phyloP scores from a whole-genome alignment of 768 basidiomycete species.

The Rhodotorula toruloides region DNA sequence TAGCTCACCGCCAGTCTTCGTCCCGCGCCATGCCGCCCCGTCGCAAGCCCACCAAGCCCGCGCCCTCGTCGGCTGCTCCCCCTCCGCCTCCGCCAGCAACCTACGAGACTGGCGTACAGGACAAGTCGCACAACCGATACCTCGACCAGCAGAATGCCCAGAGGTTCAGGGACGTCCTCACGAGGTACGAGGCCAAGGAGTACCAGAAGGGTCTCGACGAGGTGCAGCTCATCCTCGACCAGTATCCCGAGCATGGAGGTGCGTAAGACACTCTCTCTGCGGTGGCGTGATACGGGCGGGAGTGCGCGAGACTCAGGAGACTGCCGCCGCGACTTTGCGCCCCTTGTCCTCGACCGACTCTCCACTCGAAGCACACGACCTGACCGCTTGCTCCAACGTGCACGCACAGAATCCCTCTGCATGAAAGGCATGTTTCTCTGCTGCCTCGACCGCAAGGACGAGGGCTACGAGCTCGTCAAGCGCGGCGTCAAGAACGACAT shows the following conservation, averaged over 20 bases:
- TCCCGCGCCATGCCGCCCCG: constrained; percentile 15
- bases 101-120: neutral
- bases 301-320: neutral
- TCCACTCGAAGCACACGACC: neutral
- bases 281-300: neutral
- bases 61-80: constrained; percentile 39
- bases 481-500: constrained; percentile 74
- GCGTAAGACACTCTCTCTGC: constrained; percentile 40
- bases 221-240: constrained; percentile 89
- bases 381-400: neutral
- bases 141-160: constrained; percentile 24
- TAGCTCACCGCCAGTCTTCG: too few species aligned
- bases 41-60: constrained; percentile 61
- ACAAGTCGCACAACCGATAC: constrained; percentile 15
- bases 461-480: constrained; percentile 76
- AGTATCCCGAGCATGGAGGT: constrained; percentile 95
- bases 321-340: neutral
- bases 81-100: neutral
- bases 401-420: constrained; percentile 74
- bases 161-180: constrained; percentile 34
- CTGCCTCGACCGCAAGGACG: constrained; percentile 70
- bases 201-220: constrained; percentile 84
- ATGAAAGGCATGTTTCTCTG: constrained; percentile 90
- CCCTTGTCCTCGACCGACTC: neutral
- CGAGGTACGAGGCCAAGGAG: constrained; percentile 80